These are phyloP conservation scores for Trichoderma lentiforme DNA, from an alignment of 2,329 filamentous ascomycete species.

Conservation along the genomic window DNA sequence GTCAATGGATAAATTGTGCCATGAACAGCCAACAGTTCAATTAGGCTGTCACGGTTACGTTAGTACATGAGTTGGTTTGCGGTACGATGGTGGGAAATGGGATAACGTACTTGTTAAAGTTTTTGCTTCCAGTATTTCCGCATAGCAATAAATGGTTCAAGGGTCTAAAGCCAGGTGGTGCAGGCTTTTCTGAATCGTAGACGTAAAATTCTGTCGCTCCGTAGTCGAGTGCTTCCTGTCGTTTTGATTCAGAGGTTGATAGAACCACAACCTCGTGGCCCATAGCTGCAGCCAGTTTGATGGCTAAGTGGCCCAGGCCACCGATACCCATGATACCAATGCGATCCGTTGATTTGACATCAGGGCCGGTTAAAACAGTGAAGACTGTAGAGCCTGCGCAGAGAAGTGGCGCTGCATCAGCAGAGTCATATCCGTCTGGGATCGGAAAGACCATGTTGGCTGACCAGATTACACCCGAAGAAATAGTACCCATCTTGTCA, in stretches of 20 bases:
- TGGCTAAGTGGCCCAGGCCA: slow-evolving; percentile 1
- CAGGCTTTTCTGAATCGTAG: background rate
- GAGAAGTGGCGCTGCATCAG: background rate
- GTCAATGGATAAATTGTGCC: background rate
- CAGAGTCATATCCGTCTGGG: slow-evolving; percentile 1
- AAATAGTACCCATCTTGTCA: background rate
- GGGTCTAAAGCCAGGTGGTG: background rate
- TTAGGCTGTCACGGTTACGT: background rate
- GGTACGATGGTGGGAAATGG: background rate
- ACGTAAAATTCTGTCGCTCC: background rate
- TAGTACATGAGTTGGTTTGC: background rate
- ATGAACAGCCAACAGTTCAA: background rate
- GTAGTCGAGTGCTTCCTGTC: background rate
- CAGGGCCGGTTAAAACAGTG: background rate
- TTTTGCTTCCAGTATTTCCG: background rate
- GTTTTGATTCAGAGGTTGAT: background rate
- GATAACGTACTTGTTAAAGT: background rate
- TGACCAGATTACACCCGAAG: background rate
- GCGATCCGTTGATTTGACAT: background rate
- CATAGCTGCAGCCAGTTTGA: background rate
- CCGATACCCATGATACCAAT: slow-evolving; percentile 1
- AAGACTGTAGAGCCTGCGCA: background rate
- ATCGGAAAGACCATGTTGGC: slow-evolving; percentile 2
- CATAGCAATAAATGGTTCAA: background rate
- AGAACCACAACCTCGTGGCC: background rate